Evolutionary conservation across 768 basidiomycete species (phyloP).

Genomic region (Imleria badia): DNA sequence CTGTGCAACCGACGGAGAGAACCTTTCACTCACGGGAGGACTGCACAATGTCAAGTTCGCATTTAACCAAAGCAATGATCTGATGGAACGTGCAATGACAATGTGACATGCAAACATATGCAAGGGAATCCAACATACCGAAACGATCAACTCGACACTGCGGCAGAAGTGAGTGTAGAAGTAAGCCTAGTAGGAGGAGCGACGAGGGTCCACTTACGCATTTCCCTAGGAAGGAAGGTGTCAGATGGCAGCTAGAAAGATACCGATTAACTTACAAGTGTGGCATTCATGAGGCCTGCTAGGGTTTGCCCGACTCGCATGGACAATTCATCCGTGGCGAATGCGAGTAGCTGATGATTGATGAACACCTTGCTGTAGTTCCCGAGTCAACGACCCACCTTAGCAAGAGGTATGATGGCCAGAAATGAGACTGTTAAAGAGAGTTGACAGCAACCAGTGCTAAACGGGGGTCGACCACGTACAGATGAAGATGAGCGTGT

Average conservation of each 20-base stretch:
- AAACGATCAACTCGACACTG: constrained; percentile 64
- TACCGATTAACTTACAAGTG: constrained; percentile 49
- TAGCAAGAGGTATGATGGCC: constrained; percentile 83
- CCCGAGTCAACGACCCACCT: constrained; percentile 39
- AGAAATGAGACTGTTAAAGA: constrained; percentile 63
- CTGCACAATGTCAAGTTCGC: constrained; percentile 79
- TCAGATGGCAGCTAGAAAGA: not conserved
- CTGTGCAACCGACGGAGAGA: not conserved
- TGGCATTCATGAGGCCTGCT: constrained; percentile 84
- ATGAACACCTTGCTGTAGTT: constrained; percentile 1
- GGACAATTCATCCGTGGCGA: constrained; percentile 84
- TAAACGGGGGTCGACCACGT: constrained; percentile 28
- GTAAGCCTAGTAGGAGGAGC: not conserved
- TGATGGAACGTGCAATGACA: constrained; percentile 24
- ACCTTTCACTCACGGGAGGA: constrained; percentile 56
- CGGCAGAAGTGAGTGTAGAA: not conserved
- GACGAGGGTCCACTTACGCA: constrained; percentile 21
- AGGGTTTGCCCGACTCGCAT: constrained; percentile 80
- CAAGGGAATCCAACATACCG: constrained; percentile 41
- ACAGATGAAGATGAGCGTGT: constrained; percentile 77
- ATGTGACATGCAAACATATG: not conserved
- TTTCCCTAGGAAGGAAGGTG: constrained; percentile 24
- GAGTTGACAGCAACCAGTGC: not conserved
- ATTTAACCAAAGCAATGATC: constrained; percentile 81
- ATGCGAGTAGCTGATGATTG: constrained; percentile 60